Conservation (phyloP, 2,329 filamentous ascomycete species). For the Pseudomassariella vexata region DNA sequence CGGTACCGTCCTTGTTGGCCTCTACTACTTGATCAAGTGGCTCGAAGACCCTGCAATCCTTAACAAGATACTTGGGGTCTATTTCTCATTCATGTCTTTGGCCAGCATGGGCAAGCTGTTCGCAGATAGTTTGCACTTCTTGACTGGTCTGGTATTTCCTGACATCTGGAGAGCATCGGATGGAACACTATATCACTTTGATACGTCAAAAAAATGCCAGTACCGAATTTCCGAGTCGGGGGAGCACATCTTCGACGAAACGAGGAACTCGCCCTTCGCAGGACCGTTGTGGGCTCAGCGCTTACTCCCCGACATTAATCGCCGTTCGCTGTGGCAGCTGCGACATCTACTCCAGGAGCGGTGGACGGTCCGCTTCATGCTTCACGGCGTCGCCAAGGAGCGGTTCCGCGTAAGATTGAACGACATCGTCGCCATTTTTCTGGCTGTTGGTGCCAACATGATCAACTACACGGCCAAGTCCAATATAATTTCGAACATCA, state of each 20-base stretch:
- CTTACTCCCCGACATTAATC: conserved; percentile 18
- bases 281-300: conserved; percentile 29
- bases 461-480: conserved; percentile 62
- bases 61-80: conserved; percentile 76
- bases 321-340: conserved; percentile 38
- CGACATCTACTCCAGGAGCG: conserved; percentile 44
- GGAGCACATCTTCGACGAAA: conserved; percentile 19
- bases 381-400: conserved; percentile 45
- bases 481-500: conserved; percentile 67
- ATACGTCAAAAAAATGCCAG: conserved; percentile 34
- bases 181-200: conserved; percentile 39
- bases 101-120: conserved; percentile 69
- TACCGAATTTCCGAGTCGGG: conserved; percentile 20
- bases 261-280: conserved; percentile 32
- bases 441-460: conserved; percentile 49
- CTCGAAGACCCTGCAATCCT: conserved; percentile 74
- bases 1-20: conserved; percentile 60
- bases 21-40: conserved; percentile 89
- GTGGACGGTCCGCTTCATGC: conserved; percentile 42
- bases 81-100: conserved; percentile 77
- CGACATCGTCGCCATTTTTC: conserved; percentile 48
- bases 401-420: conserved; percentile 50
- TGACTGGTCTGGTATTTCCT: conserved; percentile 67
- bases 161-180: conserved; percentile 51
- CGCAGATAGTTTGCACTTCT: conserved; percentile 63